Base-by-base conservation (phyloP, 805 yeast species). In the Lachancea waltii region DNA sequence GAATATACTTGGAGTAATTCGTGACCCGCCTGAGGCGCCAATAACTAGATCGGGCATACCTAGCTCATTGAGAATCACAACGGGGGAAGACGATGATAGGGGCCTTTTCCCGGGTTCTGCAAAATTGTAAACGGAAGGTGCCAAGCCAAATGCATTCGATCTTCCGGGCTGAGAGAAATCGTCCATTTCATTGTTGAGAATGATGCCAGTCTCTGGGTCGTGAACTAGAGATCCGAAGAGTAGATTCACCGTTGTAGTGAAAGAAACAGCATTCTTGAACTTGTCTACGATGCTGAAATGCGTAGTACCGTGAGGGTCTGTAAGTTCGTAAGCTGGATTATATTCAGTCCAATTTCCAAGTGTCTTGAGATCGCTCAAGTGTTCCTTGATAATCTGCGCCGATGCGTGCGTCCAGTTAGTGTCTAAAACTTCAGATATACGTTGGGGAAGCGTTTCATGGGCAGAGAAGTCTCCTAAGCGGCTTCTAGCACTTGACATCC, bases 21-120 rank as follows among this genome's bases (percentile, higher is more conserved):
- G 67, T 5, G 92, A 81, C 0, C 97, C 97, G 7, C 98, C 98
- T 1, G 97, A 94, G 0, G 95, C 92, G 0, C 97, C 97, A 42
- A 90, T 71, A 4, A 82, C 74, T 18, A 84, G 55, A 47, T 81
- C 87, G 0, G 82, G 77, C 7, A 54, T 49, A 4, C 73, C 72
- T 7, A 61, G 51, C 42, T 64, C 67, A 41, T 67, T 61, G 14
- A 75, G 64, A 1, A 85, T 63, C 21, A 90, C 77, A 0, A 85
- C 73, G 3, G 97, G 97, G 0, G 85, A 73, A 23, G 82, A 75
- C 2, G 95, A 85, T 4, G 94, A 82, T 30, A 90, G 65, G 2
- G 98, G 97, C 44, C 97, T 68, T 49, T 81, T 83, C 42, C 62
- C 70, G 0, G 96, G 94, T 32, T 67, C 70, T 19, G 87, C 74